These are phyloP conservation scores for Rubia tinctorum DNA, from an alignment of 305 asterid species.

Conservation along the genomic window DNA sequence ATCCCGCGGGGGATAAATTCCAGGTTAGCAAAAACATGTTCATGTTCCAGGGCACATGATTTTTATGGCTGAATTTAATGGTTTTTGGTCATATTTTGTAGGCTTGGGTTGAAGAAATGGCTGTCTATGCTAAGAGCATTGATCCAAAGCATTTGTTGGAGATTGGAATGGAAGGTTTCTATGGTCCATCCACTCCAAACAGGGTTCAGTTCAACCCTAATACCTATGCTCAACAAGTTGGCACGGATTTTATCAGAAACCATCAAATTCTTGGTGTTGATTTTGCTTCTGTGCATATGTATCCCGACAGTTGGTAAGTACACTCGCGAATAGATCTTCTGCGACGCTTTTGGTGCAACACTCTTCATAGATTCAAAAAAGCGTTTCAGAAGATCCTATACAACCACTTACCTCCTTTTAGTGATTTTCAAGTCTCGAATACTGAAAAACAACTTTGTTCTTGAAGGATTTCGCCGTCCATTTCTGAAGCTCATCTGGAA, in stretches of 20 bases:
- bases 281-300: constrained; percentile 89
- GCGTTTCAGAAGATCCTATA: neutral
- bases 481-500: constrained; percentile 55
- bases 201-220: constrained; percentile 71
- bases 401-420: neutral
- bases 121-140: constrained; percentile 70
- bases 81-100: constrained; percentile 18
- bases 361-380: neutral
- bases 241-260: constrained; percentile 94
- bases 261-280: constrained; percentile 92
- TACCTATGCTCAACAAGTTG: constrained; percentile 71
- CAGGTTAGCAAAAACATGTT: constrained; percentile 47
- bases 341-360: neutral
- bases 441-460: neutral
- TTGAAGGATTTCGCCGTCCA: constrained; percentile 65
- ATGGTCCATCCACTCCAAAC: constrained; percentile 77
- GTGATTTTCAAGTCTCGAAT: neutral
- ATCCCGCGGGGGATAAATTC: constrained; percentile 74
- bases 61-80: neutral
- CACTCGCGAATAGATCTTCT: neutral
- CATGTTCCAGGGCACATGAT: too few species aligned
- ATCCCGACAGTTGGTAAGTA: constrained; percentile 83
- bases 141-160: constrained; percentile 86
- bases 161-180: constrained; percentile 90
- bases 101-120: constrained; percentile 94